These are phyloP conservation scores for Pythium guiyangense DNA, from an alignment of 352 stramenopile species.

Conservation along the genomic window DNA sequence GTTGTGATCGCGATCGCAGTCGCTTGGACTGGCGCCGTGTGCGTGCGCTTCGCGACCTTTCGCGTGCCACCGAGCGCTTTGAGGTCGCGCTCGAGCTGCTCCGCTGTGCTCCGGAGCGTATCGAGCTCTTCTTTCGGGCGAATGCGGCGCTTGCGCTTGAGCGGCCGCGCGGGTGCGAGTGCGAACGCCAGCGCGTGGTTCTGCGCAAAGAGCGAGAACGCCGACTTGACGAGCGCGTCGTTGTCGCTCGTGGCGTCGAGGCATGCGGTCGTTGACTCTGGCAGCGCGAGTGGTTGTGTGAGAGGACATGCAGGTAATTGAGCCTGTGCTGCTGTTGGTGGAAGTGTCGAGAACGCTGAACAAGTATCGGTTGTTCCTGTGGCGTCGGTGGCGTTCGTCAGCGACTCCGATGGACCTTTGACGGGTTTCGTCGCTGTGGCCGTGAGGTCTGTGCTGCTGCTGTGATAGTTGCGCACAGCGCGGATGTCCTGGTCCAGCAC, in stretches of 20 bases:
- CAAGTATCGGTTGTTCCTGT: no score
- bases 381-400: no score
- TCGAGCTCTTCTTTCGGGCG: slow-evolving; percentile 10
- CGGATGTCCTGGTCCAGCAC: slow-evolving; percentile 1
- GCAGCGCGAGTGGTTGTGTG: no score
- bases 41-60: background rate
- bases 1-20: background rate
- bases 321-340: no score
- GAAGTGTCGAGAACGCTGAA: no score
- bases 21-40: background rate
- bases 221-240: background rate
- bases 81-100: slow-evolving; percentile 4
- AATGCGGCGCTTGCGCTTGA: slow-evolving; percentile 8
- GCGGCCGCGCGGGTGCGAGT: slow-evolving; percentile 3
- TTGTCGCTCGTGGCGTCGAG: background rate
- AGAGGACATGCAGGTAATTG: no score
- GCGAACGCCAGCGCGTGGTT: slow-evolving; percentile 2
- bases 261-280: background rate
- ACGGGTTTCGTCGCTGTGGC: background rate
- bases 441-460: slow-evolving; percentile 1
- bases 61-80: background rate
- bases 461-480: background rate
- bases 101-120: slow-evolving; percentile 3
- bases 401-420: no score
- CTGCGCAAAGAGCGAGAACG: slow-evolving; percentile 8